Evolutionary conservation across 2,329 filamentous ascomycete genomes (phyloP), one percentile per base, ranked within the genome.

Genomic region (Epichloe brachyelytri): DNA sequence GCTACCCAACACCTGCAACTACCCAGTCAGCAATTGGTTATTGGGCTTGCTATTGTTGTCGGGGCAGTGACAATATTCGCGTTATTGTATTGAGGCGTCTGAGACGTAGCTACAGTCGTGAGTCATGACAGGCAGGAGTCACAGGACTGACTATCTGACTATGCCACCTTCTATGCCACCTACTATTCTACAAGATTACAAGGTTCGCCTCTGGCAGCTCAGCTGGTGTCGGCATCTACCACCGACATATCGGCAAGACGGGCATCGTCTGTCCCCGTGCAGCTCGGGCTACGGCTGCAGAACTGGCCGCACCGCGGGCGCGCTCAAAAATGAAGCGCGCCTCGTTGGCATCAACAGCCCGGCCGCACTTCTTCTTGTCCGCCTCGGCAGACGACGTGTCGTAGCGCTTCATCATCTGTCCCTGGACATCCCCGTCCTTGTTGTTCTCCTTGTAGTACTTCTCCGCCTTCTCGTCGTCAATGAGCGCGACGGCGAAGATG

Each of bases 371-470:
- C 20, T 15, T 39, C 46, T 43, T 34, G 22, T 43, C 46, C 8
- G 20, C 4, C 26, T 17, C 34, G 15, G 19, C 41, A 33, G 48
- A 39, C 26, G 40, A 11, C 33, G 19, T 26, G 26, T 44, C 48
- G 33, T 44, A 50, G 39, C 48, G 48, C 40, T 50, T 45, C 41
- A 50, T 45, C 0, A 39, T 6, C 41, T 45, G 30, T 33, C 48
- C 48, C 33, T 41, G 20, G 26, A 41, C 11, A 8, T 46, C 48
- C 5, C 44, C 54, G 41, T 51, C 54, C 19, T 40, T 37, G 19
- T 51, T 55, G 20, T 56, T 17, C 44, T 48, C 39, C 39, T 46
- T 45, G 48, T 56, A 55, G 39, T 56, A 55, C 22, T 51, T 38
- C 47, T 53, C 48, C 2, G 53, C 43, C 49, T 50, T 48, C 37